Conservation (phyloP, 2,329 filamentous ascomycete species). For the Fusarium foetens region DNA sequence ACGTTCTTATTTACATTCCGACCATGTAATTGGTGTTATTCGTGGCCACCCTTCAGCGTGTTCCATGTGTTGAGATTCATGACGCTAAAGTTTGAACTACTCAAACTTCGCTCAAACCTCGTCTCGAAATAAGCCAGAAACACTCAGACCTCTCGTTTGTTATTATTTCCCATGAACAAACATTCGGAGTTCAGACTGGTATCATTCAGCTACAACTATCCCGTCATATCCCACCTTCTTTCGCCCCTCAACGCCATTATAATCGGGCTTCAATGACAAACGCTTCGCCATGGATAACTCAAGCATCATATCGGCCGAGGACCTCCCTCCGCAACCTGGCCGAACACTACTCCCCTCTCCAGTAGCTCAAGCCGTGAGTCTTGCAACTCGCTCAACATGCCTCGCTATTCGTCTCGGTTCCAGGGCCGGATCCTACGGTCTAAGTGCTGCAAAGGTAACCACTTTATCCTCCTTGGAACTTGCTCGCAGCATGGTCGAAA, state of each 20-base stretch:
- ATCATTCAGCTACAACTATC: neutral
- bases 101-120: constrained; percentile 13
- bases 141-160: neutral
- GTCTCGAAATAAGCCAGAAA: neutral
- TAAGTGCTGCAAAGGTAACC: constrained; percentile 65
- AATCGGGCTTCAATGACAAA: constrained; percentile 15
- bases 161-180: neutral
- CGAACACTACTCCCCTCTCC: constrained; percentile 66
- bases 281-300: constrained; percentile 36
- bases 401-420: constrained; percentile 65
- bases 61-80: neutral
- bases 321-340: constrained; percentile 39
- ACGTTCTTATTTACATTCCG: constrained; percentile 37
- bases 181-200: neutral
- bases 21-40: constrained; percentile 32
- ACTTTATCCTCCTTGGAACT: constrained; percentile 68
- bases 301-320: constrained; percentile 26
- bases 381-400: constrained; percentile 69
- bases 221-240: neutral
- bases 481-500: constrained; percentile 64
- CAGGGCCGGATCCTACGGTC: constrained; percentile 61
- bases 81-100: neutral
- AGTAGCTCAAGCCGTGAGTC: constrained; percentile 67
- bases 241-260: neutral
- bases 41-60: neutral